A percentile compares a stretch with the other conserved stretches of the same genome.
Evolutionary conservation across 805 yeast species (phyloP).

Genomic region (Wickerhamomyces queroliae): DNA sequence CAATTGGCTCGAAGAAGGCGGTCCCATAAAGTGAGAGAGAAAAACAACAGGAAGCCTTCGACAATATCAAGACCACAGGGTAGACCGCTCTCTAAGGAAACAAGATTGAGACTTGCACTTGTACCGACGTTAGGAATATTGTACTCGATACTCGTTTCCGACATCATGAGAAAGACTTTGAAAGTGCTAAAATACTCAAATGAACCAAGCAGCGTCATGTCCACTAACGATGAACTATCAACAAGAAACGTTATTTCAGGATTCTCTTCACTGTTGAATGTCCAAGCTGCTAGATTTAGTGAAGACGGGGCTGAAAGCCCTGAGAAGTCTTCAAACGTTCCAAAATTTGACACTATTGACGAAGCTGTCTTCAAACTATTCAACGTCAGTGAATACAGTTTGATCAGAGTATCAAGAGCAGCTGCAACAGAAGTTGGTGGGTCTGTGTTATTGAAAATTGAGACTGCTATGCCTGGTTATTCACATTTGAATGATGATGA

Average conservation of each 20-base stretch:
- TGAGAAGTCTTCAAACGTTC: constrained; percentile 22
- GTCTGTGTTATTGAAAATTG: constrained; percentile 45
- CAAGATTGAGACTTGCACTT: constrained; percentile 41
- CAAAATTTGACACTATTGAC: constrained; percentile 34
- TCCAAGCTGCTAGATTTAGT: constrained; percentile 14
- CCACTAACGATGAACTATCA: constrained; percentile 17
- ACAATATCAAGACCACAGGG: constrained; percentile 25
- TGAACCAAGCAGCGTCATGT: constrained; percentile 5
- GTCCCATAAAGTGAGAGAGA: constrained; percentile 14
- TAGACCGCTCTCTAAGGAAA: constrained; percentile 44
- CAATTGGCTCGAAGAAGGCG: constrained; percentile 22
- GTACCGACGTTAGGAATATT: constrained; percentile 38
- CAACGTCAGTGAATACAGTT: constrained; percentile 34
- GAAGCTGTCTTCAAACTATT: constrained; percentile 41
- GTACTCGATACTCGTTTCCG: constrained; percentile 35
- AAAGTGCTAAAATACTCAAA: constrained; percentile 17
- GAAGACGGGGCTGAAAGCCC: constrained; percentile 31
- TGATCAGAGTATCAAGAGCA: constrained; percentile 48
- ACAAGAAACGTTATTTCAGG: constrained; percentile 16
- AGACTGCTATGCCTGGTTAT: constrained; percentile 51
- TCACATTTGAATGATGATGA: constrained; percentile 43
- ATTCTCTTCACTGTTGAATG: constrained; percentile 17
- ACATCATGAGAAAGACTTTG: constrained; percentile 18
- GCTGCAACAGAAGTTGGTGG: constrained; percentile 48
- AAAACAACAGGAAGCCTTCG: constrained; percentile 7